Evolutionary conservation across 1,284 basidiomycete genomes (phyloP), one percentile per base, ranked within the genome.

Genomic region (Amylostereum areolatum): DNA sequence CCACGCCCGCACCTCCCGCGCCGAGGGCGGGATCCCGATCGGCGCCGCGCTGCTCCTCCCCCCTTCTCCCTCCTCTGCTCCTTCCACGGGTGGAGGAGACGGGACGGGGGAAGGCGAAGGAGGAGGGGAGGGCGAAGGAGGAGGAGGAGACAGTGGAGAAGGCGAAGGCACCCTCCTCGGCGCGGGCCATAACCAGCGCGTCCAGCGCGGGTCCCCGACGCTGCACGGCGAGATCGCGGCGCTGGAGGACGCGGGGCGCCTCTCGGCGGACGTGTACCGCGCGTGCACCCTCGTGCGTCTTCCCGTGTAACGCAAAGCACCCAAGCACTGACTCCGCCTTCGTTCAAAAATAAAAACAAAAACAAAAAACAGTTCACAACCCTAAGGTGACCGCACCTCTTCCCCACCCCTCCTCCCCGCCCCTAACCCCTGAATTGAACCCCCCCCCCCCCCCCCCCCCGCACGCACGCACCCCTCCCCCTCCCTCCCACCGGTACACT

Each of bases 11-110:
- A 46, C 40, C 24, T 47, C 55, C 37, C 53, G 47, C 43, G 47
- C 36, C 0, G 72, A 80, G 50, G 78, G 78, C 1, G 81, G 81
- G 0, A 69, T 83, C 32, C 81, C 81, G 3, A 83, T 84, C 54
- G 80, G 81, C 12, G 71, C 74, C 10, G 71, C 69, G 4, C 63
- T 81, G 32, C 43, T 50, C 30, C 18, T 31, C 31, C 43, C 27
- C 37, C 43, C 33, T 36, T 10, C 7, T 31, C 7, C 37, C 75
- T 75, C 3, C 75, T 79, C 49, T 74, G 75, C 11, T 65, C 70
- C 24, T 67, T 63, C 8, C 59, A 75, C 33, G 55, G 78, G 45
- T 61, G 64, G 42, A 63, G 66, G 27, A 59, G 48, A 3, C 50
- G 52, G 41, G 49, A 34, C 25, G 46, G 24, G 9, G 37, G 46